phyloP scores from a whole-genome alignment of 208 protist species.

The Trypanosoma grayi region DNA sequence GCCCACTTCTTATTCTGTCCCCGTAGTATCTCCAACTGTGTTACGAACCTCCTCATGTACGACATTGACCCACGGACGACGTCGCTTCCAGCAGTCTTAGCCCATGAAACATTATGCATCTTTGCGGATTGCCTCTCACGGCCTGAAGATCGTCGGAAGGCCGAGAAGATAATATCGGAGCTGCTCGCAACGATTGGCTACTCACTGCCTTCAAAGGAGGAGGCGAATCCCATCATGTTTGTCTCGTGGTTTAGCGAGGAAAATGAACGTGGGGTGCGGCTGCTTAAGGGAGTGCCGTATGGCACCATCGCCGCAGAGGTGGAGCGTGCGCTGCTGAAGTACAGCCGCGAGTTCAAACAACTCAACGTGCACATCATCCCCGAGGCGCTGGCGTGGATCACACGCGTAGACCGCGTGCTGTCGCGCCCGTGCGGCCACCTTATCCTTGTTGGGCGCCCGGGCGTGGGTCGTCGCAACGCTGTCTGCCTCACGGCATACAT shows the following conservation, averaged over 20 bases:
- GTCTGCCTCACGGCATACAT: conserved; percentile 84
- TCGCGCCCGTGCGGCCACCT: conserved; percentile 81
- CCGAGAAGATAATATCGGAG: conserved; percentile 75
- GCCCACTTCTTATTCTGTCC: conserved; percentile 97
- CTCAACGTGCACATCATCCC: conserved; percentile 92
- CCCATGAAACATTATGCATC: conserved; percentile 92
- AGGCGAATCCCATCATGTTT: conserved; percentile 78
- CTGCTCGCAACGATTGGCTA: conserved; percentile 85
- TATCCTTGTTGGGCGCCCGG: conserved; percentile 92
- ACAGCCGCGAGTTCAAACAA: conserved; percentile 94
- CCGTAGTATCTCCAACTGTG: conserved; percentile 94
- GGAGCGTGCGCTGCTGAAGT: conserved; percentile 85
- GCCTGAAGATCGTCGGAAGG: conserved; percentile 62
- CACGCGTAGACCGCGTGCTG: conserved; percentile 91
- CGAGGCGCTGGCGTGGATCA: conserved; percentile 88
- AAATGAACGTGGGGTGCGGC: conserved; percentile 21
- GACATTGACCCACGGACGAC: conserved; percentile 79
- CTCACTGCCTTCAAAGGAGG: conserved; percentile 67
- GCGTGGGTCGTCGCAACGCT: conserved; percentile 86
- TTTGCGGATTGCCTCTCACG: conserved; percentile 93
- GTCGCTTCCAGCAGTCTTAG: conserved; percentile 90
- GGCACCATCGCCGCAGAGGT: conserved; percentile 72
- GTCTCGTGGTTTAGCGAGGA: conserved; percentile 81
- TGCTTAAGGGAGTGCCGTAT: conserved; percentile 73
- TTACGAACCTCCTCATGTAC: conserved; percentile 92